Evolutionary conservation across 495 filamentous ascomycete genomes (phyloP).

Genomic region (Daldinia bambusicola): DNA sequence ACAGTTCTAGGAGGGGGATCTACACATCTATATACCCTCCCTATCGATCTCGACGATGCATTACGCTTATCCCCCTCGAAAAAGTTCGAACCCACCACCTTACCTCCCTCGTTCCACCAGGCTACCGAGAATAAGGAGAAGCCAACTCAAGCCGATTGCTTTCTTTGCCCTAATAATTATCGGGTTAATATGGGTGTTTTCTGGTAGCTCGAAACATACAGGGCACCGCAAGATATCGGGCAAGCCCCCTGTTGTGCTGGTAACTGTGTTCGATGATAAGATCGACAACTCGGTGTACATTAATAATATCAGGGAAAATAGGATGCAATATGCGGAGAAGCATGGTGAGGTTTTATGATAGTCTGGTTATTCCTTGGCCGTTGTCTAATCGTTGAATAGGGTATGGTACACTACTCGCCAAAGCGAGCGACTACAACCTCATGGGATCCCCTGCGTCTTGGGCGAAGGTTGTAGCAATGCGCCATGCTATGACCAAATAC

Average conservation of each 20-base stretch:
- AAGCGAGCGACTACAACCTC: conserved; percentile 79
- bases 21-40: neutral
- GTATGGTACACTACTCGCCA: conserved; percentile 86
- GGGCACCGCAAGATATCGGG: conserved; percentile 64
- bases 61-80: conserved; percentile 88
- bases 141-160: conserved; percentile 71
- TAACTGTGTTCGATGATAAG: conserved; percentile 80
- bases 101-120: conserved; percentile 68
- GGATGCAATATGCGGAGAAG: conserved; percentile 83
- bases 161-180: conserved; percentile 67
- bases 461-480: conserved; percentile 83
- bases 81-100: conserved; percentile 74
- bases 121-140: conserved; percentile 69
- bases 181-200: conserved; percentile 70
- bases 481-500: conserved; percentile 85
- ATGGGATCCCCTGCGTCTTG: conserved; percentile 73
- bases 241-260: conserved; percentile 83
- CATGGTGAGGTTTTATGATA: conserved; percentile 73
- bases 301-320: conserved; percentile 79
- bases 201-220: conserved; percentile 52
- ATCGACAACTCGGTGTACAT: conserved; percentile 71
- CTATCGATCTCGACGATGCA: conserved; percentile 72
- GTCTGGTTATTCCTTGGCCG: neutral
- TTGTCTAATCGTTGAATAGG: conserved; percentile 61
- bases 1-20: conserved; percentile 6